phyloP scores from a whole-genome alignment of 106 monocot genomes.

The Gastrodia elata region DNA sequence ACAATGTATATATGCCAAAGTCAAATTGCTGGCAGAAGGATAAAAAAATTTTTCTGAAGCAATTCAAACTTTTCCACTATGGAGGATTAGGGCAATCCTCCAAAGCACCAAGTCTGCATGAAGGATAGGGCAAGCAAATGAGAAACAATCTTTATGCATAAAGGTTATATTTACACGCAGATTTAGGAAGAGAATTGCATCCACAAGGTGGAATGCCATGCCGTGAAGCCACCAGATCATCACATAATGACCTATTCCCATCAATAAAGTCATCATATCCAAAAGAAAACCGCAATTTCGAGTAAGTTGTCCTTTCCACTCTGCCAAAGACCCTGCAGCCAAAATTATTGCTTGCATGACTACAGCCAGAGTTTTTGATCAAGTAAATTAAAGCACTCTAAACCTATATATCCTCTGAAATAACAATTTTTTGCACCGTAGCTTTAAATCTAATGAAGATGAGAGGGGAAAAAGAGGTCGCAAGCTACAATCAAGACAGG shows the following conservation, averaged over 20 bases:
- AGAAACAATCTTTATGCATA: not conserved
- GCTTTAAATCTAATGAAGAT: not conserved
- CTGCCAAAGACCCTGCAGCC: slow-evolving; percentile 70
- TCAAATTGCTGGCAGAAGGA: slow-evolving; percentile 1
- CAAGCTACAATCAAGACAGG: not conserved
- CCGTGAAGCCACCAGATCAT: slow-evolving; percentile 91
- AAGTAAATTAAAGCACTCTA: not conserved
- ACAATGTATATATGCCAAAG: not conserved
- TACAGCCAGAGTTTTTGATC: not conserved
- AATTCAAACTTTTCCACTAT: not conserved
- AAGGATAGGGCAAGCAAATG: not conserved
- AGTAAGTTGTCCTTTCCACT: slow-evolving; percentile 58
- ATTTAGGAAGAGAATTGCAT: slow-evolving; percentile 80
- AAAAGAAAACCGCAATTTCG: slow-evolving; percentile 79
- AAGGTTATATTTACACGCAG: slow-evolving; percentile 52
- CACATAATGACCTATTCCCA: slow-evolving; percentile 79
- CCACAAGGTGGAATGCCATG: slow-evolving; percentile 81
- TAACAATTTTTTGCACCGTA: not conserved
- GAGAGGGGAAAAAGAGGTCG: not conserved
- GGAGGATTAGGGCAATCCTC: not conserved
- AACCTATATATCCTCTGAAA: not conserved
- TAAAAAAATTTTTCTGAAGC: not conserved
- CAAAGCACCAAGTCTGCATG: not conserved
- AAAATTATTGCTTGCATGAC: not conserved
- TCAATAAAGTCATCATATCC: slow-evolving; percentile 63